Evolutionary conservation across 2,329 filamentous ascomycete genomes (phyloP), one percentile per base, ranked within the genome.

Genomic region (Phaeosphaeriaceae sp.): DNA sequence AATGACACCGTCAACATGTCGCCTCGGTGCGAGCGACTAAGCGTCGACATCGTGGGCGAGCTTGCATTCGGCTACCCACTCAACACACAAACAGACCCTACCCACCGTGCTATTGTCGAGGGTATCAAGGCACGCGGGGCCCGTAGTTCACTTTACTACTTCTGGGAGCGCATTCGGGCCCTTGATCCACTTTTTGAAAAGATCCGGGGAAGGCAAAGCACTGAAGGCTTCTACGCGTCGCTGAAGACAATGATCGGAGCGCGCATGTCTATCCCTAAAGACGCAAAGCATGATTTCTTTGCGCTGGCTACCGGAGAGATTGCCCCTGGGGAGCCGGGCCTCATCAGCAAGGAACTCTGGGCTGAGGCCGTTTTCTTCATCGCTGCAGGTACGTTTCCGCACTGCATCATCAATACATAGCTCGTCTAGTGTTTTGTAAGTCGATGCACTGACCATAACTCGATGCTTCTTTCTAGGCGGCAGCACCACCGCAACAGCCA

Each of bases 401-500:
- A n/a, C n/a, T n/a, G n/a, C n/a, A n/a, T n/a, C n/a, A n/a, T n/a
- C n/a, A n/a, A n/a, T n/a, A n/a, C n/a, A n/a, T n/a, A n/a, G n/a
- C n/a, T n/a, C n/a, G n/a, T n/a, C n/a, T n/a, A n/a, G n/a, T n/a
- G n/a, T 12, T 12, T 33, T 33, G 30, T 4, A 13, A 33, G 16
- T 33, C 30, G 5, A 4, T 33, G 30, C 11, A 15, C 5, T 33
- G 30, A 33, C 11, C 11, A 5, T 12, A 12, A 13, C 16, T 33
- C 16, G 13, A 12, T 33, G 30, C 13, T 33, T 3, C 16, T 5
- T 5, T 36, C 5, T 17, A 36, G 33, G 33, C 16, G 35, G 35
- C 6, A 23, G 12, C 6, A 52, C 52, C 12, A 52, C 45, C 15
- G 13, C 45, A 6, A 52, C 36, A 9, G 44, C 39, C 6, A 11